These are phyloP conservation scores for Xylaria longipes DNA, from an alignment of 495 filamentous ascomycete species.

Conservation along the genomic window DNA sequence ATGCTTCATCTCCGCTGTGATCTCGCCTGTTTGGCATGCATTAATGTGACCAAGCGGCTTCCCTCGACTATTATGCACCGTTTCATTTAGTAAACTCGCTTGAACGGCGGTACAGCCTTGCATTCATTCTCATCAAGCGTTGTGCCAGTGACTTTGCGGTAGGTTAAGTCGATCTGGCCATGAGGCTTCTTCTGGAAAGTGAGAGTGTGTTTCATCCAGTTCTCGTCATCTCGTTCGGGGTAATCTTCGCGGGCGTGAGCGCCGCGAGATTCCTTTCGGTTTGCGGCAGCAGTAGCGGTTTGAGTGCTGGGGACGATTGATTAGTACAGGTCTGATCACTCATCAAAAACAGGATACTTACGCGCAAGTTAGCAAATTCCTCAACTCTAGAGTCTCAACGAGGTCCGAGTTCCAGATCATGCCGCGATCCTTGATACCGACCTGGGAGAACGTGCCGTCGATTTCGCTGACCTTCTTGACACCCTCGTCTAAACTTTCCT, in stretches of 20 bases:
- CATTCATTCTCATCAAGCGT: constrained; percentile 92
- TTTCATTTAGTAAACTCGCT: constrained; percentile 73
- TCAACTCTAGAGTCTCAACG: constrained; percentile 91
- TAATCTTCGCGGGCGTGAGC: constrained; percentile 95
- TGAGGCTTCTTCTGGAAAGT: constrained; percentile 91
- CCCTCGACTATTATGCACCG: background rate
- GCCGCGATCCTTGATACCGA: constrained; percentile 94
- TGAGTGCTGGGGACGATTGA: constrained; percentile 59
- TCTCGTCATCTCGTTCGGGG: constrained; percentile 88
- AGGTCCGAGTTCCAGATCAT: constrained; percentile 99
- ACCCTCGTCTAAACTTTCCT: constrained; percentile 86
- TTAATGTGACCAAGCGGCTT: background rate
- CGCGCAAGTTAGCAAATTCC: constrained; percentile 95
- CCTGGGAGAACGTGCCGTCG: constrained; percentile 77
- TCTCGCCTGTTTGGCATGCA: constrained; percentile 2
- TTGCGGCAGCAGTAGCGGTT: constrained; percentile 84
- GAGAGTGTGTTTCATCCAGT: constrained; percentile 99
- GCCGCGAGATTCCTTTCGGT: constrained; percentile 92
- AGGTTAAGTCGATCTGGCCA: constrained; percentile 76
- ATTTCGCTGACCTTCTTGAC: constrained; percentile 79
- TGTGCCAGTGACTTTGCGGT: constrained; percentile 75
- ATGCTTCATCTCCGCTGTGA: constrained; percentile 14
- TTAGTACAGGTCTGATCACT: constrained; percentile 29
- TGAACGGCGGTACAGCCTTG: constrained; percentile 85
- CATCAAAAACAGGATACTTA: constrained; percentile 51